A percentile compares a stretch with the other conserved stretches of the same genome.
Conservation (phyloP, 164 flowering plant species). For the Vitis cinerea region DNA sequence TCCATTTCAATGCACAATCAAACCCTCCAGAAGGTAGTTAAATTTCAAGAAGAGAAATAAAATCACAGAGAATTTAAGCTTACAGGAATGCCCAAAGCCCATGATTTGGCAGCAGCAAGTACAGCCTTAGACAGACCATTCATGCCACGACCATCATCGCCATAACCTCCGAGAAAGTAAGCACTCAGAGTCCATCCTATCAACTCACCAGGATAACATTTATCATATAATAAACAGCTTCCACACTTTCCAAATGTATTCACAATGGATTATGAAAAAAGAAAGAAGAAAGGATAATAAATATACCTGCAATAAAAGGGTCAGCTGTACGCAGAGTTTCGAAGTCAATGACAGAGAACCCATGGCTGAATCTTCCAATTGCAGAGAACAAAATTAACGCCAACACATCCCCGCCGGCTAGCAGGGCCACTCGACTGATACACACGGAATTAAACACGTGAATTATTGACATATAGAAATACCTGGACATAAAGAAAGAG, state of each 20-base stretch:
- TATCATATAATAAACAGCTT: background rate
- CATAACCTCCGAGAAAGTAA: constrained; percentile 87
- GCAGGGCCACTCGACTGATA: constrained; percentile 60
- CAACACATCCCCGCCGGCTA: constrained; percentile 88
- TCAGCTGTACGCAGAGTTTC: constrained; percentile 83
- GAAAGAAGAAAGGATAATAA: background rate
- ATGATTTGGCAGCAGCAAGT: constrained; percentile 73
- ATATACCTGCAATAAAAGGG: constrained; percentile 85
- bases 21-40: background rate
- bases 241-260: background rate
- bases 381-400: constrained; percentile 78
- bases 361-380: constrained; percentile 87
- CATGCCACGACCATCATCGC: constrained; percentile 82
- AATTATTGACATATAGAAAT: background rate
- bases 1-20: background rate
- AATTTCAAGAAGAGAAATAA: background rate
- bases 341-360: constrained; percentile 58
- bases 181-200: constrained; percentile 92
- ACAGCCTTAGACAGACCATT: constrained; percentile 70
- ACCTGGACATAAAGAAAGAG: too few species aligned
- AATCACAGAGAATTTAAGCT: constrained; percentile 13
- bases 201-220: constrained; percentile 3
- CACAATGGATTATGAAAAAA: background rate
- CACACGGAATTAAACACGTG: background rate
- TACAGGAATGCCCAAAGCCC: constrained; percentile 91